Evolutionary conservation across 2,329 filamentous ascomycete species (phyloP).

Genomic region (Aspergillus sp.): DNA sequence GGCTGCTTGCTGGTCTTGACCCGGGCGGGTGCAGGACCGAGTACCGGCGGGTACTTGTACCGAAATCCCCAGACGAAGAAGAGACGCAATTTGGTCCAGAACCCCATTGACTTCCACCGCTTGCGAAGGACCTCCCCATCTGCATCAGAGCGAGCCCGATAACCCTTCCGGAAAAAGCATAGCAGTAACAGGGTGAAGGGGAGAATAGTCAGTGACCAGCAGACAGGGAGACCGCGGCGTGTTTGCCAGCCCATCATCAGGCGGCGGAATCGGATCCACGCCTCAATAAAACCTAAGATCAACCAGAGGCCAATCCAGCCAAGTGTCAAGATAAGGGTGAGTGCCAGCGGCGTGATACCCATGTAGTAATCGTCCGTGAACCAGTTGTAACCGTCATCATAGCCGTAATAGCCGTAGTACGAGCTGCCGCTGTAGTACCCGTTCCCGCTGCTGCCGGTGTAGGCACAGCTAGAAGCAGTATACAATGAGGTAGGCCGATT

Average conservation of each 20-base stretch:
- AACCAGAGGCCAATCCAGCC: constrained; percentile 32
- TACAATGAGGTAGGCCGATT: constrained; percentile 22
- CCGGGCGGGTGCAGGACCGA: constrained; percentile 29
- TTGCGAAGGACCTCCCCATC: constrained; percentile 28
- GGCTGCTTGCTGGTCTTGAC: constrained; percentile 26
- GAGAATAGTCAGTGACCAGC: constrained; percentile 29
- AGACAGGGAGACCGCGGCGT: constrained; percentile 33
- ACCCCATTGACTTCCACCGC: constrained; percentile 29
- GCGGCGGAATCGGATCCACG: constrained; percentile 34
- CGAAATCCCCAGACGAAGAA: constrained; percentile 35
- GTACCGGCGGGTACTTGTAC: constrained; percentile 29
- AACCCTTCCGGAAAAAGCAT: constrained; percentile 30
- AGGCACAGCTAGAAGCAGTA: constrained; percentile 16
- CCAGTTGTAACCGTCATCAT: constrained; percentile 22
- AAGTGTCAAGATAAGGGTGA: constrained; percentile 26
- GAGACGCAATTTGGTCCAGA: constrained; percentile 28
- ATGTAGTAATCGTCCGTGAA: constrained; percentile 23
- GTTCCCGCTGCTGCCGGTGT: constrained; percentile 8
- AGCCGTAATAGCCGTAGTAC: neutral
- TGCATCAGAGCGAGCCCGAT: constrained; percentile 27
- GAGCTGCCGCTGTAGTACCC: neutral
- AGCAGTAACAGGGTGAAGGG: constrained; percentile 25
- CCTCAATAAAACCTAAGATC: constrained; percentile 32
- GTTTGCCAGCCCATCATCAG: constrained; percentile 38
- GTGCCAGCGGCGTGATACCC: constrained; percentile 28